A percentile compares a stretch with the other conserved stretches of the same genome.
Evolutionary conservation across 2,329 filamentous ascomycete genomes (phyloP).

Genomic region (Helminthosporium solani): DNA sequence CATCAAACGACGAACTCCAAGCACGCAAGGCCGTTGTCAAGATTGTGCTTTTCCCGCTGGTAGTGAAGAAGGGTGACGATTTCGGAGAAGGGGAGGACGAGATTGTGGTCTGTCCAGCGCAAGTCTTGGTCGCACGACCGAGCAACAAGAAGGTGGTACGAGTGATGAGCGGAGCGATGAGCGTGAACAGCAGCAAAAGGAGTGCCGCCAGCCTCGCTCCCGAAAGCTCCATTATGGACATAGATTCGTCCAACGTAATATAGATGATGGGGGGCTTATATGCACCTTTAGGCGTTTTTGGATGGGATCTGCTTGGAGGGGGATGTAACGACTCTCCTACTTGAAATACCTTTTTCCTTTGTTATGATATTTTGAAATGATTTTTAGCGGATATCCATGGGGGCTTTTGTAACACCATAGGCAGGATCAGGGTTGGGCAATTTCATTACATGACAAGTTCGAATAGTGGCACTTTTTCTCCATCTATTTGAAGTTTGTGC

Average conservation of each 20-base stretch:
- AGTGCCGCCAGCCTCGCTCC: slow-evolving; percentile 32
- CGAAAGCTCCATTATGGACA: slow-evolving; percentile 40
- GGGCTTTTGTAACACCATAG: neutral
- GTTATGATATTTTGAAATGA: neutral
- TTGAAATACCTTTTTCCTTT: slow-evolving; percentile 4
- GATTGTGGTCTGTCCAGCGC: slow-evolving; percentile 91
- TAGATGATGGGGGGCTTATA: slow-evolving; percentile 14
- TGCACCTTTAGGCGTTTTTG: slow-evolving; percentile 6
- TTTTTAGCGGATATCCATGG: slow-evolving; percentile 1
- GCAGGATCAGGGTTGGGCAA: neutral
- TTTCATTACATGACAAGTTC: too few relatives aligned
- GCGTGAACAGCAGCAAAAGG: slow-evolving; percentile 40
- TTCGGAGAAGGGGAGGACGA: slow-evolving; percentile 85
- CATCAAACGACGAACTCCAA: slow-evolving; percentile 78
- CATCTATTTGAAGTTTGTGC: too few relatives aligned
- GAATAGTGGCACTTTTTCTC: too few relatives aligned
- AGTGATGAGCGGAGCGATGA: slow-evolving; percentile 53
- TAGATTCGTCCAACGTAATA: slow-evolving; percentile 31
- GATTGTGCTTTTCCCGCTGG: slow-evolving; percentile 90
- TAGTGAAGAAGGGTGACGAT: slow-evolving; percentile 94
- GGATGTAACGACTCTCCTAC: slow-evolving; percentile 3
- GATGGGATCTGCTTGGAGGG: neutral
- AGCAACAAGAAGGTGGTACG: slow-evolving; percentile 52
- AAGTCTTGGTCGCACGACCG: slow-evolving; percentile 73
- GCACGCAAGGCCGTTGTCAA: slow-evolving; percentile 75